Percentiles rank a stretch among this genome's conserved stretches.
phyloP scores from a whole-genome alignment of 2,329 filamentous ascomycete species.

The Colletotrichum sidae region DNA sequence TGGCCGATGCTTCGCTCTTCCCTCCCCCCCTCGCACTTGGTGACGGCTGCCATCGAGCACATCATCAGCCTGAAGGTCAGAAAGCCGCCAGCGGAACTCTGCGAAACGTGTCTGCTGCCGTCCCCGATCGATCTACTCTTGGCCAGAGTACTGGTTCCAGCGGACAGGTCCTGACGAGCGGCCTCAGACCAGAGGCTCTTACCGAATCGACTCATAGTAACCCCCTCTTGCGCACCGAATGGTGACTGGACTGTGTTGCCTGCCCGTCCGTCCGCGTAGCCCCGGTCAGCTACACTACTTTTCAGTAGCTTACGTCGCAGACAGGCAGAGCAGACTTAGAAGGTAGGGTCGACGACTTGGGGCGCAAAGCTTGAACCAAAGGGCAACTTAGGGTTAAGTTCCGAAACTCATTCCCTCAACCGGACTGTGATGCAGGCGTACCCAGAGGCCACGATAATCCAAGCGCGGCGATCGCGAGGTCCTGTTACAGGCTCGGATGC shows the following conservation, averaged over 20 bases:
- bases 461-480: constrained; percentile 61
- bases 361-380: constrained; percentile 81
- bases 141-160: constrained; percentile 72
- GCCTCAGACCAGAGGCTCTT: constrained; percentile 78
- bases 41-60: constrained; percentile 5
- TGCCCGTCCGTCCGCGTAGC: constrained; percentile 59
- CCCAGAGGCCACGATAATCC: constrained; percentile 54
- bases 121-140: constrained; percentile 51
- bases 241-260: constrained; percentile 69
- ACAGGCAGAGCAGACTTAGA: constrained; percentile 63
- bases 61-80: constrained; percentile 18
- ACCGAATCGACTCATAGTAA: constrained; percentile 81
- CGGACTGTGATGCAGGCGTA: constrained; percentile 55
- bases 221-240: constrained; percentile 65
- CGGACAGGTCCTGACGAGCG: constrained; percentile 78
- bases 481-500: constrained; percentile 72
- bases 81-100: constrained; percentile 40
- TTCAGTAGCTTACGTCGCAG: constrained; percentile 59
- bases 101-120: constrained; percentile 44
- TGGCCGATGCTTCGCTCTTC: constrained; percentile 60
- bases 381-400: constrained; percentile 95
- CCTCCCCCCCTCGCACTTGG: constrained; percentile 43
- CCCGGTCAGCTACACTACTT: constrained; percentile 56
- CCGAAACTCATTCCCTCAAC: constrained; percentile 76
- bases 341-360: constrained; percentile 75